phyloP scores from a whole-genome alignment of 768 basidiomycete genomes.

The Boletellus ananas region DNA sequence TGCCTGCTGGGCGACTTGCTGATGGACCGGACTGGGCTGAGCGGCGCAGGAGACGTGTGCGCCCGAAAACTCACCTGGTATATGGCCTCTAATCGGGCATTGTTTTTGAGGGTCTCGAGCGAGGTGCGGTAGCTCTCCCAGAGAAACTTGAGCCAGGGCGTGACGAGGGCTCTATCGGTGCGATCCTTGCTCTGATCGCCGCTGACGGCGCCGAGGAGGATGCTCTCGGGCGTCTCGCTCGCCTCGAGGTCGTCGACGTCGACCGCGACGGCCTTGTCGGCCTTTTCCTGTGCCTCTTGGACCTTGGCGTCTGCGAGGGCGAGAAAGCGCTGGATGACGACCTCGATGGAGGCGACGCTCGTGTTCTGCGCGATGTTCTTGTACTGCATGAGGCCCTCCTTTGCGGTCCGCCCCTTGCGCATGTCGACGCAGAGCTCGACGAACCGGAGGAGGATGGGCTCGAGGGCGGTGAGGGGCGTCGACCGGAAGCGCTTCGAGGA shows the following conservation, averaged over 20 bases:
- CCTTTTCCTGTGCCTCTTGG: slow-evolving; percentile 81
- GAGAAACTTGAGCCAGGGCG: slow-evolving; percentile 97
- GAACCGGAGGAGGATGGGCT: slow-evolving; percentile 95
- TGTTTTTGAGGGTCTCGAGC: slow-evolving; percentile 94
- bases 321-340: slow-evolving; percentile 85
- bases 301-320: slow-evolving; percentile 78
- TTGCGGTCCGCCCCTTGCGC: slow-evolving; percentile 89
- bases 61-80: slow-evolving; percentile 70
- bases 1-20: slow-evolving; percentile 96
- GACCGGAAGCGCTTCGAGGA: slow-evolving; percentile 90
- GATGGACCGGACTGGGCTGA: not conserved
- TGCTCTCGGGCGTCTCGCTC: slow-evolving; percentile 90
- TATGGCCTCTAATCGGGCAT: slow-evolving; percentile 84
- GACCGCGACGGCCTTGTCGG: slow-evolving; percentile 67
- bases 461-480: slow-evolving; percentile 81
- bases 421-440: slow-evolving; percentile 95
- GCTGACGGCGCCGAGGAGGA: slow-evolving; percentile 85
- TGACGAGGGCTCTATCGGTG: slow-evolving; percentile 91
- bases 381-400: slow-evolving; percentile 95
- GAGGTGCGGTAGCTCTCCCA: slow-evolving; percentile 98
- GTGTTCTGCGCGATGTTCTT: slow-evolving; percentile 97
- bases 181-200: slow-evolving; percentile 90
- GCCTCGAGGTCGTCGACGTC: slow-evolving; percentile 96
- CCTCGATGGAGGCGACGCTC: slow-evolving; percentile 86
- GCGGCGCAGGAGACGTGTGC: not conserved